Percentiles rank a stretch among this genome's conserved stretches.
Conservation (phyloP, 805 yeast species). For the Lachancea kluyveri region DNA sequence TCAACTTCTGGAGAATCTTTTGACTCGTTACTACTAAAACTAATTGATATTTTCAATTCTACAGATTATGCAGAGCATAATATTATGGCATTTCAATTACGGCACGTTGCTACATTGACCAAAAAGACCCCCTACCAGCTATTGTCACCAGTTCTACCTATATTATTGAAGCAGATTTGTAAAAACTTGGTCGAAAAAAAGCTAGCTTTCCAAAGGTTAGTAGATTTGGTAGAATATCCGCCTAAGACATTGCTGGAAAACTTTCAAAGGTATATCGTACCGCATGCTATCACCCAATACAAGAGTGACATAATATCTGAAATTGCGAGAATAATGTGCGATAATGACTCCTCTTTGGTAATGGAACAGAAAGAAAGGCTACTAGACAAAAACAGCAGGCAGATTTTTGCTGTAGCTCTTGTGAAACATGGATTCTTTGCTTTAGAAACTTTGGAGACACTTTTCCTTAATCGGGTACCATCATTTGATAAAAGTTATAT, state of each 20-base stretch:
- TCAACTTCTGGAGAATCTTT: slow-evolving; percentile 61
- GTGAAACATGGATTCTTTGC: slow-evolving; percentile 29
- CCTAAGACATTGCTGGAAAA: slow-evolving; percentile 55
- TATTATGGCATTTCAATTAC: slow-evolving; percentile 61
- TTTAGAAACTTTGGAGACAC: slow-evolving; percentile 24
- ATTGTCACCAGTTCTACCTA: slow-evolving; percentile 72
- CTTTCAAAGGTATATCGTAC: slow-evolving; percentile 69
- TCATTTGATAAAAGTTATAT: slow-evolving; percentile 25
- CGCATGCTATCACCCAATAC: slow-evolving; percentile 63
- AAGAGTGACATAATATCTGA: slow-evolving; percentile 49
- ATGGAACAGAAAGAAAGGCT: slow-evolving; percentile 19
- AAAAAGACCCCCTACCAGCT: slow-evolving; percentile 70
- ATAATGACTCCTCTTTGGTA: slow-evolving; percentile 13
- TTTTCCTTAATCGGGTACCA: slow-evolving; percentile 25
- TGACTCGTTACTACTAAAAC: slow-evolving; percentile 55
- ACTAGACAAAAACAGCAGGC: slow-evolving; percentile 26
- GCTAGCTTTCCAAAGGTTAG: slow-evolving; percentile 49
- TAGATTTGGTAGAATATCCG: slow-evolving; percentile 60
- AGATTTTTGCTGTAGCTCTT: slow-evolving; percentile 30
- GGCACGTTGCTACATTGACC: slow-evolving; percentile 50
- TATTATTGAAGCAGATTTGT: slow-evolving; percentile 58
- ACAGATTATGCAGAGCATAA: slow-evolving; percentile 52
- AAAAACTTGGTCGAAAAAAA: slow-evolving; percentile 45
- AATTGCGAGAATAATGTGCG: slow-evolving; percentile 27
- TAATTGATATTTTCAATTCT: slow-evolving; percentile 63